Evolutionary conservation across 2,329 filamentous ascomycete genomes (phyloP), one percentile per base, ranked within the genome.

Genomic region (Hypoxylon sp.): DNA sequence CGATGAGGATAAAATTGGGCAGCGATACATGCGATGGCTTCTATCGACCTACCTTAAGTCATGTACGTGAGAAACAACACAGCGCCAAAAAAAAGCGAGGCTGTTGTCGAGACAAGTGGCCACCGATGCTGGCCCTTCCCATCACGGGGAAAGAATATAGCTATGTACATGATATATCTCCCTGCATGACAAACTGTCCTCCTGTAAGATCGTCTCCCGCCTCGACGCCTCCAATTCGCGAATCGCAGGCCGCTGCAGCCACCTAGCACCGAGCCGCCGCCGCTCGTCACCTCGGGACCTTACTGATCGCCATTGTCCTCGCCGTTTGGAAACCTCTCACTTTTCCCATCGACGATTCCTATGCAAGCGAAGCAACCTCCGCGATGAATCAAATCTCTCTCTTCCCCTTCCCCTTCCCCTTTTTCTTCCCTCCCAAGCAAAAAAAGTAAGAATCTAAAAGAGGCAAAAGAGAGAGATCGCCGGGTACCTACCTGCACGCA

Each of bases 11-110:
- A 27, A 61, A 68, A 71, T 71, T 71, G 69, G 69, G 69, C 69
- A 71, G 69, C 69, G 52, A 71, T 71, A 67, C 69, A 67, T 71
- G 39, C 64, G 59, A 56, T 61, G 52, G 63, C 51, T 63, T 46
- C 52, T 43, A 54, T 30, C 51, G 41, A 32, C 47, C 30, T 51
- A 51, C 47, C 23, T 52, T 25, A 29, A 32, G 21, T 23, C 8
- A 29, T 14, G 29, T 16, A 47, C n/a, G 9, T 19, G 23, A 34
- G 43, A 47, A 50, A 37, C 41, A 50, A 63, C 58, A 59, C 61
- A 50, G 47, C 16, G 29, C 29, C 1, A n/a, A n/a, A n/a, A n/a
- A n/a, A 41, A 69, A 62, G 54, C 64, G 61, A 67, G 61, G 61
- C 55, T 59, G 45, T 46, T 60, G 34, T 47, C 27, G 41, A 47